phyloP scores from a whole-genome alignment of 352 stramenopile species.

The Phytophthora agathidicida region DNA sequence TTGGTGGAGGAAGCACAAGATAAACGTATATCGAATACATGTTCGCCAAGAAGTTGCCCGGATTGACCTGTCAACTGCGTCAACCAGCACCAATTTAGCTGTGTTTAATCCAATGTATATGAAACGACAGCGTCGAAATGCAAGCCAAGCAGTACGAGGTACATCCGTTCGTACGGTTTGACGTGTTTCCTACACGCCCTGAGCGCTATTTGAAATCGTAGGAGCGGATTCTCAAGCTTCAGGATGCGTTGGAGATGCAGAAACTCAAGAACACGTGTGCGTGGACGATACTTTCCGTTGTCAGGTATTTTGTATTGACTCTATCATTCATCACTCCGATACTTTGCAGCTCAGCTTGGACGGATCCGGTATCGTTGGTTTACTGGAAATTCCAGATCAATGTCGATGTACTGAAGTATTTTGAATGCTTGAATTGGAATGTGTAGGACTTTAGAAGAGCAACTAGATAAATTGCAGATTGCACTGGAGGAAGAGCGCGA shows the following conservation, averaged over 20 bases:
- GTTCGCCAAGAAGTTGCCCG: too few species aligned
- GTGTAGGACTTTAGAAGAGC: constrained; percentile 61
- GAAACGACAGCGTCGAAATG: too few species aligned
- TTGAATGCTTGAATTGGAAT: not conserved
- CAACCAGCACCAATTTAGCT: too few species aligned
- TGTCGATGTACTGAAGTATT: too few species aligned
- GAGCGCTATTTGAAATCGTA: constrained; percentile 13
- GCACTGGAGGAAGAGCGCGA: constrained; percentile 71
- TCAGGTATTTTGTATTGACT: not conserved
- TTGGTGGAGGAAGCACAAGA: too few species aligned
- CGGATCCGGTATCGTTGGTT: constrained; percentile 47
- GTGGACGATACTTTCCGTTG: too few species aligned
- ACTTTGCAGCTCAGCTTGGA: constrained; percentile 57
- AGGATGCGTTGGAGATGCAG: constrained; percentile 79
- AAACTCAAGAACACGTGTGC: constrained; percentile 85
- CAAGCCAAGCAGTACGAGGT: constrained; percentile 17
- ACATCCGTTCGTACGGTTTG: too few species aligned
- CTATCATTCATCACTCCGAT: not conserved
- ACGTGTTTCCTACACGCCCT: too few species aligned
- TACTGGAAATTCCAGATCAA: too few species aligned
- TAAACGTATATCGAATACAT: too few species aligned
- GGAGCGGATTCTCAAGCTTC: constrained; percentile 81
- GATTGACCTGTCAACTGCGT: too few species aligned
- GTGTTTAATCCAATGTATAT: too few species aligned
- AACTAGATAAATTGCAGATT: constrained; percentile 66